Base-by-base conservation (phyloP, 208 protist species). In the Phytomonas francai region DNA sequence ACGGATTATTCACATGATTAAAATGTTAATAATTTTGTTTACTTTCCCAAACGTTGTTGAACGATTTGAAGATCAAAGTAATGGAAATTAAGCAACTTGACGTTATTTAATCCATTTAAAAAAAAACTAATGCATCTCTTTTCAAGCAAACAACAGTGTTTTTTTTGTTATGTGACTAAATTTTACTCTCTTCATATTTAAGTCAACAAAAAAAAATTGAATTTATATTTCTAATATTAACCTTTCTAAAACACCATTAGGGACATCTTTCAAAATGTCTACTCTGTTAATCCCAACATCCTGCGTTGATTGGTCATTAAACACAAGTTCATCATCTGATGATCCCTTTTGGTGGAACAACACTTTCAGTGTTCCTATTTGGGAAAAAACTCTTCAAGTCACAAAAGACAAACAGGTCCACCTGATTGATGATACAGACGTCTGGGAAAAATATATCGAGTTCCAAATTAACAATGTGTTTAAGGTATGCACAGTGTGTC, bases 301-400 rank as follows among this genome's bases (percentile, higher is more conserved):
- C 9, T 93, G 83, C 63, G 61, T 68, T n/a, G 79, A 90, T 39
- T 91, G 88, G 84, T 89, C 85, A 12, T 70, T 91, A 0, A 91
- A 93, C 65, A 68, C 76, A n/a, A 84, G 89, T 59, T 59, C 39
- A 2, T 70, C 70, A 0, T 79, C 84, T 0, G 36, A 62, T 2
- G 68, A 73, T 19, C 63, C 79, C 1, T 94, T 91, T 77, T 91
- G 83, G 84, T 94, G 88, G 85, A 85, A 94, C 67, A 78, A 73
- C 27, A 86, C 75, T 6, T 94, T 90, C 68, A 82, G 67, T 25
- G 78, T 94, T 64, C 88, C 79, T 32, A 68, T 89, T 45, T 94
- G 84, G 84, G 76, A 84, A 32, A 58, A 73, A n/a, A 79, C 64
- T 7, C 63, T 94, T 32, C 70, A 63, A 0, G 59, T 89, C 29